A percentile compares a stretch with the other conserved stretches of the same genome.
Conservation (phyloP, 2,329 filamentous ascomycete species). For the Onygenales sp. region DNA sequence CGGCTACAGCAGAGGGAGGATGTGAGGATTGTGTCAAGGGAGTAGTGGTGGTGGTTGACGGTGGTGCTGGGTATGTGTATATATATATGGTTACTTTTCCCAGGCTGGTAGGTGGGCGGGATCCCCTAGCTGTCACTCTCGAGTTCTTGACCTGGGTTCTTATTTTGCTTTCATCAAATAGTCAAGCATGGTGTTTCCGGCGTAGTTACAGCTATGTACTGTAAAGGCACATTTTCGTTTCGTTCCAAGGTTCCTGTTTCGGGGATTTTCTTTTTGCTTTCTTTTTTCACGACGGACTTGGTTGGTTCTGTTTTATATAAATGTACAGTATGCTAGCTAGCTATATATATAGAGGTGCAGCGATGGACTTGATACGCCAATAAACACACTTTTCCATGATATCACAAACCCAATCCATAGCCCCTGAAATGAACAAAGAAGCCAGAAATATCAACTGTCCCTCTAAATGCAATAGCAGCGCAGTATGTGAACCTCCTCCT, state of each 20-base stretch:
- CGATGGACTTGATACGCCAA: too few relatives aligned
- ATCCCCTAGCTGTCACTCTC: background rate
- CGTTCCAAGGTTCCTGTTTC: too few relatives aligned
- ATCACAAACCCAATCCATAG: too few relatives aligned
- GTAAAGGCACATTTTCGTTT: too few relatives aligned
- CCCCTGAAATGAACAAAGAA: too few relatives aligned
- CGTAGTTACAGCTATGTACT: too few relatives aligned
- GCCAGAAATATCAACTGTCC: too few relatives aligned
- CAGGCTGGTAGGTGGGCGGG: background rate
- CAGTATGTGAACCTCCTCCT: too few relatives aligned
- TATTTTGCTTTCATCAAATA: too few relatives aligned
- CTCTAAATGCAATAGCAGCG: too few relatives aligned
- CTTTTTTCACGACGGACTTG: background rate
- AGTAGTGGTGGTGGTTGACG: background rate
- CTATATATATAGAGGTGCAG: background rate
- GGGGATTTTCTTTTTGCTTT: background rate
- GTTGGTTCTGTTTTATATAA: background rate
- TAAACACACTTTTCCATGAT: too few relatives aligned
- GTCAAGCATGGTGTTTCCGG: too few relatives aligned
- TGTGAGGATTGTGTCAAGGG: constrained; percentile 33
- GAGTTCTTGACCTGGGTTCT: background rate
- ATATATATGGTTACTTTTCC: background rate
- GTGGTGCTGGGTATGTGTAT: background rate
- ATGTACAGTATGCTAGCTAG: background rate
- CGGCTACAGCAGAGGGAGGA: constrained; percentile 44